Conservation (phyloP, 257 asterid species). For the Plantago ovata region DNA sequence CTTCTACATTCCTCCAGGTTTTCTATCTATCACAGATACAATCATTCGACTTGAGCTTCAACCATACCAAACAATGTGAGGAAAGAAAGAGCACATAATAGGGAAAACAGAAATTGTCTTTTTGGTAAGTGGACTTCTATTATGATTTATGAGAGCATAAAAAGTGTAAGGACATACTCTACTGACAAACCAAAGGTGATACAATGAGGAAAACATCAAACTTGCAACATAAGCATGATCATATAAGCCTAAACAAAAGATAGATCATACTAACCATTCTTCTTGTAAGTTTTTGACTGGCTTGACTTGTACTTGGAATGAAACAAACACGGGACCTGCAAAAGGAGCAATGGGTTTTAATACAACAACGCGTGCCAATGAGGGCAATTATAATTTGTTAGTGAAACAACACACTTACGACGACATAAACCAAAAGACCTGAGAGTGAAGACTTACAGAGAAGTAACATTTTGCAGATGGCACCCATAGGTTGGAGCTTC, state of each 20-base stretch:
- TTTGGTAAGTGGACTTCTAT: no score
- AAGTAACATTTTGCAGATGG: slow-evolving; percentile 84
- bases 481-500: slow-evolving; percentile 97
- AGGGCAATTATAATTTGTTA: not conserved
- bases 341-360: slow-evolving; percentile 7
- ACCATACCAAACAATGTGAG: not conserved
- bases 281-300: slow-evolving; percentile 63
- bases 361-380: not conserved
- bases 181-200: no score
- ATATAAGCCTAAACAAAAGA: no score
- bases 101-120: not conserved
- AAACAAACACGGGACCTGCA: slow-evolving; percentile 74
- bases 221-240: no score
- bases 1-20: not conserved
- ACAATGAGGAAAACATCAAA: no score
- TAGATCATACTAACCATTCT: slow-evolving; percentile 51
- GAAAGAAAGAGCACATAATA: not conserved
- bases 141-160: no score
- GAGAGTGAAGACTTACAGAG: slow-evolving; percentile 51
- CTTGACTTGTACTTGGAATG: slow-evolving; percentile 75
- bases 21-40: no score
- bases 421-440: slow-evolving; percentile 1
- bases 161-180: no score
- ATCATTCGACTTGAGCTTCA: not conserved
- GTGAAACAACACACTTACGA: not conserved